Conservation (phyloP, 371 early-diverging fungal genomes). For the Batkoa obscura region DNA sequence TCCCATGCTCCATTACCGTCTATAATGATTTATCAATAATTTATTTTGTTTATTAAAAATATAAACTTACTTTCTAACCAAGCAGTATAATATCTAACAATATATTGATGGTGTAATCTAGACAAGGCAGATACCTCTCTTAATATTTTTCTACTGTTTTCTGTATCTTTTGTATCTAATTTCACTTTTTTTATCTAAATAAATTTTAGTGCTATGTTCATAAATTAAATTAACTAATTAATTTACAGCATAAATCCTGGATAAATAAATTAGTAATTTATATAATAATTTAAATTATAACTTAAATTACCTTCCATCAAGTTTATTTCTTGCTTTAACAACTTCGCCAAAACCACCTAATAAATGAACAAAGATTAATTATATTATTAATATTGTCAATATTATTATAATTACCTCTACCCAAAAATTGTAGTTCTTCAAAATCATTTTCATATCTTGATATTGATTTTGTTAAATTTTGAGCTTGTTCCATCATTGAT, state of each 20-base stretch:
- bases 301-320: constrained; percentile 10
- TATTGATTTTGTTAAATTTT: no score
- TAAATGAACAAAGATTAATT: not conserved
- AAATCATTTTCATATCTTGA: constrained; percentile 75
- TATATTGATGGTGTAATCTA: constrained; percentile 73
- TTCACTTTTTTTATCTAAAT: constrained; percentile 56
- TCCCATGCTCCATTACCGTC: constrained; percentile 18
- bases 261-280: not conserved
- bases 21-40: constrained; percentile 1
- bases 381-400: not conserved
- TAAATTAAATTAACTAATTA: constrained; percentile 4
- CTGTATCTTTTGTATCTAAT: constrained; percentile 50
- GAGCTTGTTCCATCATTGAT: no score
- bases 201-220: not conserved
- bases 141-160: constrained; percentile 57
- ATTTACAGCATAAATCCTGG: constrained; percentile 8
- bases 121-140: constrained; percentile 83
- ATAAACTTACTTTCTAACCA: constrained; percentile 62
- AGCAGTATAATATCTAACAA: constrained; percentile 84
- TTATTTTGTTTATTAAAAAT: not conserved
- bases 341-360: constrained; percentile 77
- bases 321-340: constrained; percentile 67
- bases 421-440: constrained; percentile 82
- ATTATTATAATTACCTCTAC: constrained; percentile 33
- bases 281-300: not conserved